phyloP scores from a whole-genome alignment of 345 rosid genomes.

The Eucalyptus fibrosa region DNA sequence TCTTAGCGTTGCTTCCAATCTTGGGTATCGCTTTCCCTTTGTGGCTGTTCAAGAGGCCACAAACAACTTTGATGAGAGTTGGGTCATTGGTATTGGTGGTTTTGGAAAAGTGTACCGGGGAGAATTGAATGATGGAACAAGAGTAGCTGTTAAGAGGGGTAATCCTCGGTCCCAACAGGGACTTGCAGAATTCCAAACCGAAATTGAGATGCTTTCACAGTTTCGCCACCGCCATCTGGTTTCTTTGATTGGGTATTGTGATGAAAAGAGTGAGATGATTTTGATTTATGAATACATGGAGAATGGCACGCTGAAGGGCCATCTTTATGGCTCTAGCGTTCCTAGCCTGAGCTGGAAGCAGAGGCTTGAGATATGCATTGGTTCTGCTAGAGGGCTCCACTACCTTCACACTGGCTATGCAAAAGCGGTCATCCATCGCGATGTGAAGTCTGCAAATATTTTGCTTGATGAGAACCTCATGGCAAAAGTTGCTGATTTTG shows the following conservation, averaged over 20 bases:
- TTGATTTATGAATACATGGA: slow-evolving; percentile 71
- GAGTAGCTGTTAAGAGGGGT: slow-evolving; percentile 72
- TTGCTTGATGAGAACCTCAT: slow-evolving; percentile 61
- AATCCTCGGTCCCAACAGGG: slow-evolving; percentile 72
- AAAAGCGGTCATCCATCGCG: slow-evolving; percentile 64
- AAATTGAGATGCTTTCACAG: slow-evolving; percentile 74
- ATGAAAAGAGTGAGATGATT: slow-evolving; percentile 68
- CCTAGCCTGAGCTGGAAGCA: slow-evolving; percentile 61
- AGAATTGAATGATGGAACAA: slow-evolving; percentile 36
- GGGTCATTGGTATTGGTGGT: slow-evolving; percentile 66
- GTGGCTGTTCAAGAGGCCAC: slow-evolving; percentile 57
- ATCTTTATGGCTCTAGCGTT: slow-evolving; percentile 43
- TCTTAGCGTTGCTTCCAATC: slow-evolving; percentile 21
- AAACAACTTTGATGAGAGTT: slow-evolving; percentile 55
- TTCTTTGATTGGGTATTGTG: slow-evolving; percentile 79
- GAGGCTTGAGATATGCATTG: slow-evolving; percentile 59
- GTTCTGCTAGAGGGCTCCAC: slow-evolving; percentile 62
- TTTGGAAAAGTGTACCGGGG: slow-evolving; percentile 80
- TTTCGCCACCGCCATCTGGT: slow-evolving; percentile 75
- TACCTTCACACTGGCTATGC: slow-evolving; percentile 69
- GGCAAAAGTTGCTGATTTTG: slow-evolving; percentile 80
- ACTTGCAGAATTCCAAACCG: slow-evolving; percentile 64
- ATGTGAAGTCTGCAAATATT: slow-evolving; percentile 70
- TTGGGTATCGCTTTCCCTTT: slow-evolving; percentile 40
- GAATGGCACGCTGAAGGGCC: slow-evolving; percentile 66